These are phyloP conservation scores for Heterobasidion occidentale DNA, from an alignment of 1,284 basidiomycete species.

Conservation along the genomic window DNA sequence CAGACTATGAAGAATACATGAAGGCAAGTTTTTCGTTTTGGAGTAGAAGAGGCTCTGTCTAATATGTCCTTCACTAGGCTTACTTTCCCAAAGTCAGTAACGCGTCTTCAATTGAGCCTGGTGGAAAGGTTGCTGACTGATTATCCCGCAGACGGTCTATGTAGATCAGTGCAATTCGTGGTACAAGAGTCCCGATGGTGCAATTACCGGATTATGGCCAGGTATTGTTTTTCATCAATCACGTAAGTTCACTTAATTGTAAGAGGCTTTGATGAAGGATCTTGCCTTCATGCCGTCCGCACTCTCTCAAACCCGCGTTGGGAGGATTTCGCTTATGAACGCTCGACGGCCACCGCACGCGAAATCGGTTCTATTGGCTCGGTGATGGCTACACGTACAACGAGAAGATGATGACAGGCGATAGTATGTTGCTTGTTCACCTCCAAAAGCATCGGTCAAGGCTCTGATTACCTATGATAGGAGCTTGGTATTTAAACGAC, in stretches of 20 bases:
- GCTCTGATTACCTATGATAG: constrained; percentile 18
- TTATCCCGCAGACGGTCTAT: constrained; percentile 41
- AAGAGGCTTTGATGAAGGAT: constrained; percentile 26
- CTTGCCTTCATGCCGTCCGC: constrained; percentile 42
- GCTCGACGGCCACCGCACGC: constrained; percentile 24
- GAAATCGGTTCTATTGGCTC: constrained; percentile 50
- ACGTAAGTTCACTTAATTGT: not conserved
- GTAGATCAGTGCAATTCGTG: constrained; percentile 53
- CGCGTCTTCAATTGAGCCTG: not conserved
- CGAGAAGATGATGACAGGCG: constrained; percentile 33
- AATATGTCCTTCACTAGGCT: constrained; percentile 16
- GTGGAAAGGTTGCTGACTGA: not conserved
- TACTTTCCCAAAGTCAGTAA: constrained; percentile 35
- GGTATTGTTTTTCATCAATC: constrained; percentile 22
- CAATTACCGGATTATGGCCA: constrained; percentile 52
- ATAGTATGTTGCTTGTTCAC: constrained; percentile 31
- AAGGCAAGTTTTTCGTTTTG: constrained; percentile 22
- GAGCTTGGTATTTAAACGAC: constrained; percentile 39
- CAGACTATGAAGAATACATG: constrained; percentile 45
- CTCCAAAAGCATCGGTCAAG: not conserved
- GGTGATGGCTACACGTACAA: constrained; percentile 45
- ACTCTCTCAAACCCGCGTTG: constrained; percentile 48
- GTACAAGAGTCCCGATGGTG: constrained; percentile 59
- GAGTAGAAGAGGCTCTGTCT: not conserved
- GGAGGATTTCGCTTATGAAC: constrained; percentile 58